A percentile compares a stretch with the other conserved stretches of the same genome.
phyloP scores from a whole-genome alignment of 768 basidiomycete genomes.

The Tephrocybe sp. region DNA sequence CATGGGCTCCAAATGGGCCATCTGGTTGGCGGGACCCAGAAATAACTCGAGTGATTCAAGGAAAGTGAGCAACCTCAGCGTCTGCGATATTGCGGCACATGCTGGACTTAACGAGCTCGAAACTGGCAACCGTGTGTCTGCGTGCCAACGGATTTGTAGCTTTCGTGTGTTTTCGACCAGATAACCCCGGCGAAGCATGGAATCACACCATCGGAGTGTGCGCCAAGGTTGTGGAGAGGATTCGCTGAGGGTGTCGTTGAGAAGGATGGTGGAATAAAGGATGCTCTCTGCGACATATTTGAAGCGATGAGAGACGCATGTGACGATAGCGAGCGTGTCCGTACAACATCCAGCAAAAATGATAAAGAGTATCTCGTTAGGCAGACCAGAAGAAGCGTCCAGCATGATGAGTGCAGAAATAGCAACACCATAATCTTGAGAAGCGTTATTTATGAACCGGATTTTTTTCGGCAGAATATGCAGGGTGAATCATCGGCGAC shows the following conservation, averaged over 20 bases:
- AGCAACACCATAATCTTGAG: constrained; percentile 10
- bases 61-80: constrained; percentile 33
- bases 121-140: constrained; percentile 32
- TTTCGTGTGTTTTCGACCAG: constrained; percentile 45
- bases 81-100: constrained; percentile 38
- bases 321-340: constrained; percentile 36
- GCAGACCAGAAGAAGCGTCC: constrained; percentile 26
- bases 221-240: constrained; percentile 38
- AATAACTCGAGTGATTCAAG: constrained; percentile 59
- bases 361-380: constrained; percentile 55
- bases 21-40: constrained; percentile 45
- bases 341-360: constrained; percentile 44
- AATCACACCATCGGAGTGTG: constrained; percentile 52
- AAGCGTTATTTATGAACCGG: constrained; percentile 33
- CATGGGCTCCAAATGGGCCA: constrained; percentile 18
- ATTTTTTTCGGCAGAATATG: constrained; percentile 31
- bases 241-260: constrained; percentile 47
- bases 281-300: constrained; percentile 58
- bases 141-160: constrained; percentile 57
- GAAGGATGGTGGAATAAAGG: constrained; percentile 52
- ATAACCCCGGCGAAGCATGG: constrained; percentile 45
- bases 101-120: constrained; percentile 33
- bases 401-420: background rate
- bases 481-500: constrained; percentile 32
- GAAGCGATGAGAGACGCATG: constrained; percentile 47